Evolutionary conservation across 2,329 filamentous ascomycete genomes (phyloP).

Genomic region (Nannizziopsis arthrosporioides): DNA sequence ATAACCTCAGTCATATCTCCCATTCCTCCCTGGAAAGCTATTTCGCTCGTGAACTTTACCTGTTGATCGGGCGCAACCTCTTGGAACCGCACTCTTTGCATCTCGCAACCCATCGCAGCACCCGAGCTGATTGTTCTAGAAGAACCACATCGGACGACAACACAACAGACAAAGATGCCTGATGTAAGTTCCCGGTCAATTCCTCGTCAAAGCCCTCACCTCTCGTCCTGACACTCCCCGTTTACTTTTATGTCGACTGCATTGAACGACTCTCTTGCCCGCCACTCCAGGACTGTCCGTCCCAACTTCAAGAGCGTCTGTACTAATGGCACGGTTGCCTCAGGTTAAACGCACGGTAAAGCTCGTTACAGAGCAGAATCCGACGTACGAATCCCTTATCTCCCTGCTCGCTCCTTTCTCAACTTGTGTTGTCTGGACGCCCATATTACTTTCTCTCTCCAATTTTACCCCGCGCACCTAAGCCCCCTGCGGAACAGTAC

Average conservation of each 20-base stretch:
- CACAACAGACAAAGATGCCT: constrained; percentile 29
- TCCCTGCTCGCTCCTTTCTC: constrained; percentile 10
- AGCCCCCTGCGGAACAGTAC: too few species aligned
- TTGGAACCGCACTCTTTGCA: too few species aligned
- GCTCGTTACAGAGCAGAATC: constrained; percentile 81
- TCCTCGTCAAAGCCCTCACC: not conserved
- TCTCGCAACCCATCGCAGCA: too few species aligned
- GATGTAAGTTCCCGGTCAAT: constrained; percentile 28
- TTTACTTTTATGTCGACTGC: constrained; percentile 1
- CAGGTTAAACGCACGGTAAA: constrained; percentile 76
- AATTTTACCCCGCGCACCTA: not conserved
- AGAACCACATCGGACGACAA: not conserved
- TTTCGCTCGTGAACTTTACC: too few species aligned
- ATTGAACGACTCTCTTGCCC: not conserved
- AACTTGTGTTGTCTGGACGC: constrained; percentile 15
- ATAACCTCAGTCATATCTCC: too few species aligned
- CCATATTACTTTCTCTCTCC: not conserved
- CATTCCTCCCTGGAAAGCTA: too few species aligned
- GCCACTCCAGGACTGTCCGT: too few species aligned
- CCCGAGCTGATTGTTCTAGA: not conserved
- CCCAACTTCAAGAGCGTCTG: not conserved
- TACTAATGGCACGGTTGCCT: not conserved
- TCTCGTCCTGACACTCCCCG: not conserved
- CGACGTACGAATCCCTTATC: constrained; percentile 54
- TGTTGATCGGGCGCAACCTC: too few species aligned